phyloP scores from a whole-genome alignment of 73 alveolate genomes.

The Paramecium primaurelia region DNA sequence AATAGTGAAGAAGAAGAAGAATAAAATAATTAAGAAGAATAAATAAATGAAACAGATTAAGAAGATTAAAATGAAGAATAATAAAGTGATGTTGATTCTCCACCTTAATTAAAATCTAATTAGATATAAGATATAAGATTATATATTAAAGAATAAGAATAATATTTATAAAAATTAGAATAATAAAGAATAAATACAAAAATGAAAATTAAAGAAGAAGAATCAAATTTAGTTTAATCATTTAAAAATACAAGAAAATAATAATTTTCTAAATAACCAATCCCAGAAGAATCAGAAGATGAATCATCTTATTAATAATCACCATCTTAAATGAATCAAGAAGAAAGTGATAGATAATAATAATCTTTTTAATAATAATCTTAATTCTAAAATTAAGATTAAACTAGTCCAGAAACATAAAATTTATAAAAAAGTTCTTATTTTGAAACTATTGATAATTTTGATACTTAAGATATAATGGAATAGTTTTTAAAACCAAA shows the following conservation, averaged over 20 bases:
- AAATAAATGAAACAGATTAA: not conserved
- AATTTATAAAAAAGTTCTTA: not conserved
- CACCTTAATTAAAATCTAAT: not conserved
- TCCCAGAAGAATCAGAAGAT: slow-evolving; percentile 42
- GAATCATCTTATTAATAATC: not conserved
- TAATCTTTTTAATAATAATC: not conserved
- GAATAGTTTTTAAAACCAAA: slow-evolving; percentile 7
- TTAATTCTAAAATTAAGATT: not conserved
- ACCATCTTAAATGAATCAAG: not conserved
- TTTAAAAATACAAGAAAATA: not conserved
- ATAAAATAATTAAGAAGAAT: not conserved
- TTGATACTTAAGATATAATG: slow-evolving; percentile 4
- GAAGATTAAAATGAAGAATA: not conserved
- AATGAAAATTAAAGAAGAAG: not conserved
- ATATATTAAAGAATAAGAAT: slow-evolving; percentile 4
- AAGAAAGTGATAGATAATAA: not conserved
- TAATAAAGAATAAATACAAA: slow-evolving; percentile 7
- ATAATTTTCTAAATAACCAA: not conserved
- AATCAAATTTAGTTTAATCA: not conserved
- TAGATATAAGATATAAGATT: not conserved
- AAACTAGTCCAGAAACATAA: not conserved
- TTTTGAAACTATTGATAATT: not conserved
- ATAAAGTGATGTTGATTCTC: not conserved
- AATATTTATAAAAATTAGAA: not conserved
- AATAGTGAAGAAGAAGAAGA: not conserved